Conservation (phyloP, 495 filamentous ascomycete genomes). For the Bathelium albidoporum region DNA sequence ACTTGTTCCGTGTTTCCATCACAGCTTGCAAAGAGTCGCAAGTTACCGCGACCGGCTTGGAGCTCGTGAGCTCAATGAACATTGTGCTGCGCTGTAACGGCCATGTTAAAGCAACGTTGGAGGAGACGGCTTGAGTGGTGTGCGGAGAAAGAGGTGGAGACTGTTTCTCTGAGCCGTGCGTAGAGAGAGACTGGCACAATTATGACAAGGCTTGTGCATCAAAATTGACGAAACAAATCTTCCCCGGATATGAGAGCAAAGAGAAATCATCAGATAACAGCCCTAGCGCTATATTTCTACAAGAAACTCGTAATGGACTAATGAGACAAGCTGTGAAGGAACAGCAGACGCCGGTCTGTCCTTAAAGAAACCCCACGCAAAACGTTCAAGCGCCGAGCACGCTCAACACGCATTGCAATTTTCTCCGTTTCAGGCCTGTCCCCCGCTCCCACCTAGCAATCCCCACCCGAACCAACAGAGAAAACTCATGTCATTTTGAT, state of each 20-base stretch:
- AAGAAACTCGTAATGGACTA: conserved; percentile 1
- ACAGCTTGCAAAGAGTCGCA: background rate
- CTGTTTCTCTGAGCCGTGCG: too few relatives aligned
- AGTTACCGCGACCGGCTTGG: background rate
- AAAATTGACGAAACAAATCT: too few relatives aligned
- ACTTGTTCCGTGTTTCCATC: conserved; percentile 3
- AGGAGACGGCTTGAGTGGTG: too few relatives aligned
- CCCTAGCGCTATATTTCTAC: conserved; percentile 4
- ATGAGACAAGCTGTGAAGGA: background rate
- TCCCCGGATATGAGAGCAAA: too few relatives aligned
- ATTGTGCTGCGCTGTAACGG: background rate
- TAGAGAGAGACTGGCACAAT: too few relatives aligned
- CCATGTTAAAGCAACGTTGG: conserved; percentile 2
- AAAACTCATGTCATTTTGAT: background rate
- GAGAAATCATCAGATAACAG: background rate
- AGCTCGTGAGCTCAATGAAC: background rate
- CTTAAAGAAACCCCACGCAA: background rate
- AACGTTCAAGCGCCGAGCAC: background rate
- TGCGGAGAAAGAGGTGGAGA: too few relatives aligned
- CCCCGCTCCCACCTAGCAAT: background rate
- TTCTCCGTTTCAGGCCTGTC: background rate
- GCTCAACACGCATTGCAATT: background rate
- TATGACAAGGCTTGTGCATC: too few relatives aligned
- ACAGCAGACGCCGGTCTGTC: background rate
- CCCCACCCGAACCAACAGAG: background rate